Evolutionary conservation across 805 yeast species (phyloP).

Genomic region (Candida sphagnicola): DNA sequence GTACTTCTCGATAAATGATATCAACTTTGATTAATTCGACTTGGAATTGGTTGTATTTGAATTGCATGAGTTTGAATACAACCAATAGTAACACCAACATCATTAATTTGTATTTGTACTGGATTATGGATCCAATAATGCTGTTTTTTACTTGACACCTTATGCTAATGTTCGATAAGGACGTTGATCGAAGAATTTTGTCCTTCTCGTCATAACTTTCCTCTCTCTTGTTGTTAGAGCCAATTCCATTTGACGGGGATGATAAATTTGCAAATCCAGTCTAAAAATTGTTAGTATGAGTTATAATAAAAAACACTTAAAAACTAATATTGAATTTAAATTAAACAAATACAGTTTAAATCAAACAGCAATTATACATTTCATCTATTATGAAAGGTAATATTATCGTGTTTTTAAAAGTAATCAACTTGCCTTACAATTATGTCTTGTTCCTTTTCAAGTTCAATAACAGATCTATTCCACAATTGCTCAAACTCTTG

Average conservation of each 20-base stretch:
- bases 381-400: neutral
- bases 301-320: slow-evolving; percentile 1
- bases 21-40: slow-evolving; percentile 40
- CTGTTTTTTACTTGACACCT: slow-evolving; percentile 55
- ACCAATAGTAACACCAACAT: slow-evolving; percentile 13
- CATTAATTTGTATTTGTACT: slow-evolving; percentile 19
- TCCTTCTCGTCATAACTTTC: slow-evolving; percentile 36
- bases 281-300: slow-evolving; percentile 24
- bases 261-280: slow-evolving; percentile 9
- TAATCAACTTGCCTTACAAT: slow-evolving; percentile 71
- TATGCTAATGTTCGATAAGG: slow-evolving; percentile 58
- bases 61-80: slow-evolving; percentile 21
- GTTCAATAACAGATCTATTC: slow-evolving; percentile 57
- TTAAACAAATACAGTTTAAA: neutral
- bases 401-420: neutral
- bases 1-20: slow-evolving; percentile 43
- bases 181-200: slow-evolving; percentile 69
- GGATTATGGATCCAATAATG: slow-evolving; percentile 33
- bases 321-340: slow-evolving; percentile 1
- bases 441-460: slow-evolving; percentile 65
- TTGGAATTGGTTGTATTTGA: slow-evolving; percentile 33
- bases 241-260: slow-evolving; percentile 15
- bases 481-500: slow-evolving; percentile 76
- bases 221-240: slow-evolving; percentile 31
- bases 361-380: neutral